phyloP scores from a whole-genome alignment of 441 rosid species.

The Eruca vesicaria region DNA sequence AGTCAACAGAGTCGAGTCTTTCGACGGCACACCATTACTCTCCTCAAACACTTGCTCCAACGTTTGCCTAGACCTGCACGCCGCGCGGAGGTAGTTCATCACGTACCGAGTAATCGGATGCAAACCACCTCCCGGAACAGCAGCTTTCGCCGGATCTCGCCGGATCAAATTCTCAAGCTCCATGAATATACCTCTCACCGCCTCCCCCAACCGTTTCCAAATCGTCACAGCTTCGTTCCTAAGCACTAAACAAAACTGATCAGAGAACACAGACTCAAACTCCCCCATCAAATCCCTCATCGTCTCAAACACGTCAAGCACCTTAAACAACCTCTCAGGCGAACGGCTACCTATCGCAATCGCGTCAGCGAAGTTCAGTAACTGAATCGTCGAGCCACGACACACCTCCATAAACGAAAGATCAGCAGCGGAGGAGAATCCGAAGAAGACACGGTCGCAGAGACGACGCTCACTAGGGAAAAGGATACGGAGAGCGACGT shows the following conservation, averaged over 20 bases:
- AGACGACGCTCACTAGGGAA: conserved; percentile 92
- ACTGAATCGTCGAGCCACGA: conserved; percentile 70
- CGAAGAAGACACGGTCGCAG: conserved; percentile 82
- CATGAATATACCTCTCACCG: conserved; percentile 84
- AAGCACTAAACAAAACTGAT: conserved; percentile 68
- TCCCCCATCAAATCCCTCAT: conserved; percentile 84
- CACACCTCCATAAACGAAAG: conserved; percentile 93
- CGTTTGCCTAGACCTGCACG: conserved; percentile 70
- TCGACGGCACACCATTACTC: conserved; percentile 47
- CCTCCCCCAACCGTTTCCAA: conserved; percentile 81
- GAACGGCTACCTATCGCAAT: conserved; percentile 80
- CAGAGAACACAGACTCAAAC: conserved; percentile 66
- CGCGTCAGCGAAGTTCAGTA: conserved; percentile 76
- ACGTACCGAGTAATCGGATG: conserved; percentile 94
- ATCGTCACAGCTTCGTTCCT: conserved; percentile 72
- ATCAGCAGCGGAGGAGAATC: conserved; percentile 69
- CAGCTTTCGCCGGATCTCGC: conserved; percentile 78
- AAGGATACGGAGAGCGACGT: conserved; percentile 71
- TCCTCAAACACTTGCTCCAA: conserved; percentile 83
- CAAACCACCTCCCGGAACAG: conserved; percentile 78
- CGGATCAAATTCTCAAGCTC: conserved; percentile 87
- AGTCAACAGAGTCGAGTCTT: conserved; percentile 58
- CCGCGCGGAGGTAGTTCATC: conserved; percentile 90
- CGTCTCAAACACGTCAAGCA: conserved; percentile 83
- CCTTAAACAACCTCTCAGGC: conserved; percentile 84